These are phyloP conservation scores for Lachnellula subtilissima DNA, from an alignment of 2,329 filamentous ascomycete species.

Conservation along the genomic window DNA sequence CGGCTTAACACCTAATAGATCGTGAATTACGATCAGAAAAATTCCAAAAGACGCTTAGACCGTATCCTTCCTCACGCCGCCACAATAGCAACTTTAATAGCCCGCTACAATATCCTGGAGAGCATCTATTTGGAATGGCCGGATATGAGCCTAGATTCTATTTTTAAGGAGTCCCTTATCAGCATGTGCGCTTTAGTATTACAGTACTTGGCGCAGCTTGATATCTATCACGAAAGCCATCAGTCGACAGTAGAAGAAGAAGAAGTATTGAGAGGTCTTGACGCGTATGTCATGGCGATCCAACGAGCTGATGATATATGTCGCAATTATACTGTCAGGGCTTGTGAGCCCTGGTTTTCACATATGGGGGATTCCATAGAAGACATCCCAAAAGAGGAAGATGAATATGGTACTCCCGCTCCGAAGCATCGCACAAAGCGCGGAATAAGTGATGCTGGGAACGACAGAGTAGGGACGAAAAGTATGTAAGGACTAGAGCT, in stretches of 20 bases:
- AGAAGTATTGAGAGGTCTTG: background rate
- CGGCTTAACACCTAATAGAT: background rate
- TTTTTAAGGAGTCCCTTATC: slow-evolving; percentile 1
- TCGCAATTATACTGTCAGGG: background rate
- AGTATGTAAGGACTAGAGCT: no score
- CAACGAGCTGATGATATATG: background rate
- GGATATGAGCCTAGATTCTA: slow-evolving; percentile 6
- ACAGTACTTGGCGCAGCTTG: background rate
- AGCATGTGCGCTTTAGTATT: slow-evolving; percentile 6
- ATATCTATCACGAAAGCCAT: background rate
- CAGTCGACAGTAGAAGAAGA: background rate
- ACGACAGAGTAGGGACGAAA: no score
- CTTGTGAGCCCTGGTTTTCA: background rate
- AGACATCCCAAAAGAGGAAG: background rate
- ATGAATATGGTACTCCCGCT: background rate
- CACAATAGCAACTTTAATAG: slow-evolving; percentile 8
- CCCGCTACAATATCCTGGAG: slow-evolving; percentile 15
- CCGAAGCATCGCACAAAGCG: background rate
- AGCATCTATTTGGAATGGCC: slow-evolving; percentile 13
- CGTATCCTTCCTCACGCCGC: slow-evolving; percentile 1
- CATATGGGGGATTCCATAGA: background rate
- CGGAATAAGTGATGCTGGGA: background rate
- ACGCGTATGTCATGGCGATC: background rate
- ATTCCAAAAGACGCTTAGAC: background rate
- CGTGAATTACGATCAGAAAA: background rate